phyloP scores from a whole-genome alignment of 129 eudicot genomes.

The Flaveria linearis region DNA sequence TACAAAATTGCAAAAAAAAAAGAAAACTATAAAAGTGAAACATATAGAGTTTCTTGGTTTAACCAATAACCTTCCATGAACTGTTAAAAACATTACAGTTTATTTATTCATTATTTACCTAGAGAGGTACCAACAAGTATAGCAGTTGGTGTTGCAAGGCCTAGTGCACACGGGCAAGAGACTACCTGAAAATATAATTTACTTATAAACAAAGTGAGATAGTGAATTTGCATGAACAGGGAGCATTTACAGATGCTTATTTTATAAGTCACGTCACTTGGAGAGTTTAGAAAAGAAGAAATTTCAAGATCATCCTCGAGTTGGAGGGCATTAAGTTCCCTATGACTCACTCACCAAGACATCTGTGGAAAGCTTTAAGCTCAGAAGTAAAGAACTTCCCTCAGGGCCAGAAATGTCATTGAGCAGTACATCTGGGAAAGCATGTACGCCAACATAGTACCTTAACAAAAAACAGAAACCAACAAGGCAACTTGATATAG shows the following conservation, averaged over 20 bases:
- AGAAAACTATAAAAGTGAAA: neutral
- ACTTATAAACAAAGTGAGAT: slow-evolving; percentile 1
- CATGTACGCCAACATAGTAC: slow-evolving; percentile 71
- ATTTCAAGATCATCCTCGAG: neutral
- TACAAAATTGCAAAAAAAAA: neutral
- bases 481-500: slow-evolving; percentile 26
- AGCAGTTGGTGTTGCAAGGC: slow-evolving; percentile 99
- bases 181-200: slow-evolving; percentile 61
- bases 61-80: neutral
- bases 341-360: slow-evolving; percentile 79
- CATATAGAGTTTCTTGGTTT: neutral
- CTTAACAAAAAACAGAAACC: slow-evolving; percentile 38
- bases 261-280: neutral
- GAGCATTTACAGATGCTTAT: neutral
- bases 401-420: slow-evolving; percentile 97
- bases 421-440: slow-evolving; percentile 89
- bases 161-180: slow-evolving; percentile 98
- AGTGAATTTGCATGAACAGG: neutral
- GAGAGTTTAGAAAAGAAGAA: neutral
- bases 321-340: slow-evolving; percentile 17
- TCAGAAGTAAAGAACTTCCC: slow-evolving; percentile 75
- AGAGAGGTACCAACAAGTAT: slow-evolving; percentile 95
- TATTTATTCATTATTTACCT: slow-evolving; percentile 43
- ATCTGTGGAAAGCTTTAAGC: slow-evolving; percentile 91
- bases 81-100: neutral